Evolutionary conservation across 2,329 filamentous ascomycete genomes (phyloP).

Genomic region (Venturia oleaginea): DNA sequence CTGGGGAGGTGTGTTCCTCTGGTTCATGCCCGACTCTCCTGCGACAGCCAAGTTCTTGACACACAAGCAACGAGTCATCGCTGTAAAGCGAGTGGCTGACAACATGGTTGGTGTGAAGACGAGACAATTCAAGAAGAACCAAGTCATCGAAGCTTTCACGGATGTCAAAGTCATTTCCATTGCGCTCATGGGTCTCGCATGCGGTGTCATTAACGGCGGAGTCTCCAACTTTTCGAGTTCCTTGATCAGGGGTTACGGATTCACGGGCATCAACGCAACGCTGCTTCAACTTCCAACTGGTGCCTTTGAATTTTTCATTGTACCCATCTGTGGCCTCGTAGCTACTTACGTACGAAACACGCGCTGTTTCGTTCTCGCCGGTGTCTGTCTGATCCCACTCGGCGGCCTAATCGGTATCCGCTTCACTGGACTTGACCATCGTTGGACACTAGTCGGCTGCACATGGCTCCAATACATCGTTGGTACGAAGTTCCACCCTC

Average conservation of each 20-base stretch:
- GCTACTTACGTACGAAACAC: not conserved
- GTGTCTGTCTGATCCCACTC: not conserved
- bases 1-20: not conserved
- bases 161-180: slow-evolving; percentile 43
- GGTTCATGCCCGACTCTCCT: slow-evolving; percentile 8
- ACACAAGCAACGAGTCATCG: slow-evolving; percentile 51
- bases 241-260: slow-evolving; percentile 4
- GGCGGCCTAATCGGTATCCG: slow-evolving; percentile 43
- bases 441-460: slow-evolving; percentile 42
- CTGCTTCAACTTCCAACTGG: not conserved
- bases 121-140: slow-evolving; percentile 19
- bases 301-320: slow-evolving; percentile 4
- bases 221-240: slow-evolving; percentile 17
- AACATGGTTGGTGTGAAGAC: slow-evolving; percentile 56
- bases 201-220: slow-evolving; percentile 17
- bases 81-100: slow-evolving; percentile 52
- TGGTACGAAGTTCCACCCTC: not conserved
- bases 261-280: not conserved
- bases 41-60: slow-evolving; percentile 46
- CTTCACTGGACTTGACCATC: slow-evolving; percentile 37
- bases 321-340: not conserved
- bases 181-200: slow-evolving; percentile 21
- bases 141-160: slow-evolving; percentile 19
- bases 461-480: slow-evolving; percentile 44
- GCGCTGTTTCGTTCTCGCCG: not conserved